Evolutionary conservation across 1,284 basidiomycete species (phyloP).

Genomic region (Cystobasidiaceae sp.): DNA sequence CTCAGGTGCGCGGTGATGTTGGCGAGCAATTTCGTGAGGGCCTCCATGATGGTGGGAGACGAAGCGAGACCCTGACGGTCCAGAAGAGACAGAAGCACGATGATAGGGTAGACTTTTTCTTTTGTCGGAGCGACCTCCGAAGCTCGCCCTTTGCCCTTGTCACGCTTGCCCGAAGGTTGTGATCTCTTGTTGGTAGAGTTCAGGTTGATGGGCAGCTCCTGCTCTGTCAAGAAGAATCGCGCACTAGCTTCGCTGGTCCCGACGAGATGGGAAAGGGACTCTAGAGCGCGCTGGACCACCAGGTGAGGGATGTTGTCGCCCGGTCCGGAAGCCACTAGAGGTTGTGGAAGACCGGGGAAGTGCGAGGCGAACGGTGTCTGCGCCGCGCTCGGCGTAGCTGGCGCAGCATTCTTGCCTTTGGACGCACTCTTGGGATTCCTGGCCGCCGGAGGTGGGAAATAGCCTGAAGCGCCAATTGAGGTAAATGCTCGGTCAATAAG

Average conservation of each 20-base stretch:
- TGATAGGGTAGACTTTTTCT: slow-evolving; percentile 72
- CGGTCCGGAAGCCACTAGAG: neutral
- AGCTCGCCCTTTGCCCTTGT: slow-evolving; percentile 66
- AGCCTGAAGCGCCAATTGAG: slow-evolving; percentile 71
- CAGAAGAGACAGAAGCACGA: slow-evolving; percentile 74
- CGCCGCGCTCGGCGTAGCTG: slow-evolving; percentile 20
- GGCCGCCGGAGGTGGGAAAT: slow-evolving; percentile 48
- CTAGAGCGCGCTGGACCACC: slow-evolving; percentile 85
- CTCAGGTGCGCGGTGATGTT: slow-evolving; percentile 76
- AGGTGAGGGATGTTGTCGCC: slow-evolving; percentile 81
- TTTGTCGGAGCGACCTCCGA: slow-evolving; percentile 28
- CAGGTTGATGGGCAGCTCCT: slow-evolving; percentile 73
- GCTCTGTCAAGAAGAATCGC: slow-evolving; percentile 88
- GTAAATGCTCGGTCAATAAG: slow-evolving; percentile 85
- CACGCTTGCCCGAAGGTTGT: slow-evolving; percentile 7
- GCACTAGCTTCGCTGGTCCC: slow-evolving; percentile 73
- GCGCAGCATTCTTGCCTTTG: neutral
- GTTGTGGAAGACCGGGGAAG: slow-evolving; percentile 1
- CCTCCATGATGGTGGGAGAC: slow-evolving; percentile 84
- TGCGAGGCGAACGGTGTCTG: slow-evolving; percentile 50
- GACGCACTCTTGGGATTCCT: slow-evolving; percentile 46
- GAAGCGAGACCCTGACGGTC: slow-evolving; percentile 77
- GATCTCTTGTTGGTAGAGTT: slow-evolving; percentile 61
- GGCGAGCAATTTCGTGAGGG: slow-evolving; percentile 75
- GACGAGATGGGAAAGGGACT: slow-evolving; percentile 80